These are phyloP conservation scores for Kwoniella shivajii DNA, from an alignment of 1,284 basidiomycete genomes.

Conservation along the genomic window DNA sequence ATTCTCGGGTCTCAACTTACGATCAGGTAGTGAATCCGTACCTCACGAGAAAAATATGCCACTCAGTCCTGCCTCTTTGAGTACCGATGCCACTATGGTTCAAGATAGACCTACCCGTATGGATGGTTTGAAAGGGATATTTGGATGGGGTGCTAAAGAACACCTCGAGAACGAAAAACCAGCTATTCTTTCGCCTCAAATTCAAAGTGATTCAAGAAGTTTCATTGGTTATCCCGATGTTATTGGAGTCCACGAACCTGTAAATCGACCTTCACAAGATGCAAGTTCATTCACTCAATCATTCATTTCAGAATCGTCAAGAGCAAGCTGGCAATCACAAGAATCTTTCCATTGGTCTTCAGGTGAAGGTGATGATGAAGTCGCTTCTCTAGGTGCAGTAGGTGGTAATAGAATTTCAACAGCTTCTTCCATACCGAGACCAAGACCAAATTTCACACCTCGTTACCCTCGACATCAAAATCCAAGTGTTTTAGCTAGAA, in stretches of 20 bases:
- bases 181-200: conserved; percentile 18
- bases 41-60: conserved; percentile 9
- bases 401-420: conserved; percentile 37
- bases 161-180: conserved; percentile 24
- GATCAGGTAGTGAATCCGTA: conserved; percentile 1
- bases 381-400: conserved; percentile 18
- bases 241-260: conserved; percentile 37
- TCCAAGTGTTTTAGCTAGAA: conserved; percentile 34
- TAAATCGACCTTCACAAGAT: conserved; percentile 28
- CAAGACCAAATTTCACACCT: conserved; percentile 50
- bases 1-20: conserved; percentile 35
- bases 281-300: conserved; percentile 47
- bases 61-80: conserved; percentile 18
- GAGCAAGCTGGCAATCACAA: conserved; percentile 51
- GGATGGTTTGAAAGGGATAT: conserved; percentile 45
- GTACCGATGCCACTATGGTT: conserved; percentile 24
- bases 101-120: conserved; percentile 38
- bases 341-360: conserved; percentile 53
- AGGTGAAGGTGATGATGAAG: conserved; percentile 26
- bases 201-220: conserved; percentile 21
- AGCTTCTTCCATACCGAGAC: conserved; percentile 43
- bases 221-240: conserved; percentile 46
- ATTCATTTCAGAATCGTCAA: conserved; percentile 35
- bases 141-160: conserved; percentile 32
- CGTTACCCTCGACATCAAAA: conserved; percentile 48